Evolutionary conservation across 1,284 basidiomycete species (phyloP).

Genomic region (Cutaneotrichosporon curvatum): DNA sequence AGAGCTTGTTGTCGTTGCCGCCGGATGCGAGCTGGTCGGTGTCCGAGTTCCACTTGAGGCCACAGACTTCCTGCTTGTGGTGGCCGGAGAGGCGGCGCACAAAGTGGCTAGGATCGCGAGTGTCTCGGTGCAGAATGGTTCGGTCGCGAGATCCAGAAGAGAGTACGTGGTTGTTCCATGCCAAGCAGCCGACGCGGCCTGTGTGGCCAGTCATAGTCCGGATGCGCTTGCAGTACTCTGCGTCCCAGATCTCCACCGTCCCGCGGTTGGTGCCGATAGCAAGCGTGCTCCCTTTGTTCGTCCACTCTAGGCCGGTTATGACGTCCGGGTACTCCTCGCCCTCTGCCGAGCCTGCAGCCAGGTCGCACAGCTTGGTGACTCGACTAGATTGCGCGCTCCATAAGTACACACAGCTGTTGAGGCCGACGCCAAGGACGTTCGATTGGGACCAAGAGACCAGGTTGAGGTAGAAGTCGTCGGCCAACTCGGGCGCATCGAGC

Average conservation of each 20-base stretch:
- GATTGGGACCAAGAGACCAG: constrained; percentile 95
- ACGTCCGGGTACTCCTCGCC: constrained; percentile 51
- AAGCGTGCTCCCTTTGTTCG: constrained; percentile 78
- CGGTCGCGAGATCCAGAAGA: constrained; percentile 89
- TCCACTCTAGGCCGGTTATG: constrained; percentile 84
- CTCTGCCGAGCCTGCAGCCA: constrained; percentile 45
- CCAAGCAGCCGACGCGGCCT: constrained; percentile 83
- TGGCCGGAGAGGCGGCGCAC: constrained; percentile 66
- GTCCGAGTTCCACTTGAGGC: constrained; percentile 78
- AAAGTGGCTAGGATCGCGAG: constrained; percentile 63
- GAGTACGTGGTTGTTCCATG: constrained; percentile 86
- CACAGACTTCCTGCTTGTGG: constrained; percentile 94
- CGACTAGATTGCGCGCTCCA: constrained; percentile 92
- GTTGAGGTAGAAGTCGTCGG: constrained; percentile 97
- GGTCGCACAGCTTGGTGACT: constrained; percentile 86
- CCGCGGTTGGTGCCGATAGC: constrained; percentile 88
- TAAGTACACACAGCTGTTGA: constrained; percentile 86
- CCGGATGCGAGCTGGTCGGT: constrained; percentile 80
- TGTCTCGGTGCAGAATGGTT: constrained; percentile 84
- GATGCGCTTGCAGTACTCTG: constrained; percentile 64
- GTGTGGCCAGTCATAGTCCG: constrained; percentile 78
- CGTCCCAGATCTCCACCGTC: constrained; percentile 88
- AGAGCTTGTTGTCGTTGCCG: constrained; percentile 97
- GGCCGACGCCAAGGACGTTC: constrained; percentile 87
- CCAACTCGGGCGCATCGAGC: constrained; percentile 91